Evolutionary conservation across 2,329 filamentous ascomycete genomes (phyloP), one percentile per base, ranked within the genome.

Genomic region (Ceratocystis harringtonii): DNA sequence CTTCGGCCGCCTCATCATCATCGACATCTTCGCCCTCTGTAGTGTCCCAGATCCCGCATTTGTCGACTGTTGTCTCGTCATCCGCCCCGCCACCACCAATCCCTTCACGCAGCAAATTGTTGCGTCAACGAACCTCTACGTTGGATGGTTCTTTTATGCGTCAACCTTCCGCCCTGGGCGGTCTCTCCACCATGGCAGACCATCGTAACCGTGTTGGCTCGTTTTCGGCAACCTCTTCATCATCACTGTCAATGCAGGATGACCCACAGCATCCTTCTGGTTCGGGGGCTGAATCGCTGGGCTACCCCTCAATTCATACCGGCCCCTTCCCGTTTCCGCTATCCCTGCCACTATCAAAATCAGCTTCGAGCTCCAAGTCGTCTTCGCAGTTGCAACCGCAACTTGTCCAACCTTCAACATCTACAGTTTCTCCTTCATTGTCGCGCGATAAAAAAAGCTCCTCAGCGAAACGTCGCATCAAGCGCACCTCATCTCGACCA

Each of bases 141-240:
- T 78, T 85, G 76, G 82, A 84, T 69, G 78, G 79, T 55, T 76
- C 79, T 44, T 67, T 60, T 25, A 43, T 63, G 25, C 66, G 76
- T 80, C 72, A 78, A 81, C 50, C 79, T 77, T 65, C 77, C 80
- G 60, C 72, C 73, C 60, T 67, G 72, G 63, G 73, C 72, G 19
- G 64, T 43, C 43, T 71, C 75, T 12, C 71, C 75, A 44, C 55
- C 28, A 72, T 75, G n/a, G 69, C 73, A 44, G 81, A 84, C 67
- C 79, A 76, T 69, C 81, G 87, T 63, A 82, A 85, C 70, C 81
- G 87, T 63, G 82, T 90, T 55, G 85, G 87, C 62, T 90, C 87
- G 32, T 83, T 90, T 70, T 85, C 87, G 44, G 79, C 84, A 6
- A 72, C 65, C 17, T 63, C 69, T 43, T 76, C 79, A 3, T 81